phyloP scores from a whole-genome alignment of 2,329 filamentous ascomycete species.

The Escovopsis sp. region DNA sequence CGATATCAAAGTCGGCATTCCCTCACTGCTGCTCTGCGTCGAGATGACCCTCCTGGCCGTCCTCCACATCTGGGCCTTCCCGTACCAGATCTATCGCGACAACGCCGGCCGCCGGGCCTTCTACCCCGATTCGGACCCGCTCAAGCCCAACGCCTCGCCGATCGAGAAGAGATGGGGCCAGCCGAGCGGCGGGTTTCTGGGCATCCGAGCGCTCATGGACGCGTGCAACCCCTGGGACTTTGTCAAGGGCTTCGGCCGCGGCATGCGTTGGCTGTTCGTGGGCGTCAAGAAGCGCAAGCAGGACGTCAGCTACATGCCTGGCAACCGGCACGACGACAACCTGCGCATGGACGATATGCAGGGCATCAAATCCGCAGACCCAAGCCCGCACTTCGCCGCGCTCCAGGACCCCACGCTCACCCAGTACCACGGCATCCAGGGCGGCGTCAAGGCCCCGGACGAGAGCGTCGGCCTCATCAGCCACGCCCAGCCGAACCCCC shows the following conservation, averaged over 20 bases:
- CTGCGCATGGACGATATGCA: slow-evolving; percentile 25
- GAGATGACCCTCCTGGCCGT: slow-evolving; percentile 75
- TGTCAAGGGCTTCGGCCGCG: slow-evolving; percentile 62
- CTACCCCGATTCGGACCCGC: slow-evolving; percentile 30
- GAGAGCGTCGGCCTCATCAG: slow-evolving; percentile 31
- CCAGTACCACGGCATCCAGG: slow-evolving; percentile 4
- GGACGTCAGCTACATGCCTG: slow-evolving; percentile 34
- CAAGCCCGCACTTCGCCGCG: neutral
- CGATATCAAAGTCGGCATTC: slow-evolving; percentile 70
- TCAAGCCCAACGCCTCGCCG: slow-evolving; percentile 21
- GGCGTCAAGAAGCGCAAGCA: slow-evolving; percentile 47
- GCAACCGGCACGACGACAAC: slow-evolving; percentile 15
- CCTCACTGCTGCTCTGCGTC: slow-evolving; percentile 60
- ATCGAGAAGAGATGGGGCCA: slow-evolving; percentile 28
- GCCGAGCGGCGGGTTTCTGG: slow-evolving; percentile 51
- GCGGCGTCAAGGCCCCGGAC: slow-evolving; percentile 20
- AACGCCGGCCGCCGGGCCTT: slow-evolving; percentile 26
- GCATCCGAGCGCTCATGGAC: slow-evolving; percentile 50
- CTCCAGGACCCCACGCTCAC: slow-evolving; percentile 1
- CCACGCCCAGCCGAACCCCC: slow-evolving; percentile 17
- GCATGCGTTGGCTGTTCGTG: slow-evolving; percentile 67
- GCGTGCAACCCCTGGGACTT: slow-evolving; percentile 74
- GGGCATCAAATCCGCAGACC: slow-evolving; percentile 10
- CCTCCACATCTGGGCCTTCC: slow-evolving; percentile 71
- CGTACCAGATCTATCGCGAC: slow-evolving; percentile 53